Base-by-base conservation (phyloP, 106 monocot species). In the Vanilla planifolia region DNA sequence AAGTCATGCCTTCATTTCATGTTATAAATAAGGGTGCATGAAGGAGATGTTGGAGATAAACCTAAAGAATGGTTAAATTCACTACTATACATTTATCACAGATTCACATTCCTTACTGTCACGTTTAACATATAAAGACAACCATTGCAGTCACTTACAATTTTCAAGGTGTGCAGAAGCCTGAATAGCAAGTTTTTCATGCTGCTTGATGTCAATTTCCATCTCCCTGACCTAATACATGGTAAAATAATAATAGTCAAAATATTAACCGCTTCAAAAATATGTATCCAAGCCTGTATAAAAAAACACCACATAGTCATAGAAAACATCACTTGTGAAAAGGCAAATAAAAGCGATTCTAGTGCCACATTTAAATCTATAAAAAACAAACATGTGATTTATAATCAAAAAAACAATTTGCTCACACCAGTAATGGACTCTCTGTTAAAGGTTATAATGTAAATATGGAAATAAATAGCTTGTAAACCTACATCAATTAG, bases 191-290 rank as follows among this genome's bases (percentile, higher is more conserved):
- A 55, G 56, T 58, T 87, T 91, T 64, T 91, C 77, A 50, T 84
- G 69, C 35, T 84, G 75, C 74, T 91, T 98, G 9, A 98, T 61
- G 65, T 79, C 69, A 40, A 41, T 66, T 68, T 98, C 91, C 84
- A 91, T 69, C 63, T 84, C 91, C 56, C 75, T 84, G 41, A 98
- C 78, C 91, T 98, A 73, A 63, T 33, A 44, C 1, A 77, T 70
- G 55, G n/a, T 62, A 30, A 73, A 17, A 60, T n/a, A n/a, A n/a
- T n/a, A n/a, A n/a, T n/a, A n/a, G n/a, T n/a, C n/a, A n/a, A n/a
- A n/a, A n/a, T n/a, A n/a, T n/a, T n/a, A n/a, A n/a, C n/a, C n/a
- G n/a, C n/a, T n/a, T n/a, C n/a, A n/a, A n/a, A n/a, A n/a, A n/a
- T n/a, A n/a, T n/a, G n/a, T n/a, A n/a, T n/a, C n/a, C n/a, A n/a